Evolutionary conservation across 306 rosid species (phyloP), one percentile per base, ranked within the genome.

Genomic region (Heteromeles arbutifolia): DNA sequence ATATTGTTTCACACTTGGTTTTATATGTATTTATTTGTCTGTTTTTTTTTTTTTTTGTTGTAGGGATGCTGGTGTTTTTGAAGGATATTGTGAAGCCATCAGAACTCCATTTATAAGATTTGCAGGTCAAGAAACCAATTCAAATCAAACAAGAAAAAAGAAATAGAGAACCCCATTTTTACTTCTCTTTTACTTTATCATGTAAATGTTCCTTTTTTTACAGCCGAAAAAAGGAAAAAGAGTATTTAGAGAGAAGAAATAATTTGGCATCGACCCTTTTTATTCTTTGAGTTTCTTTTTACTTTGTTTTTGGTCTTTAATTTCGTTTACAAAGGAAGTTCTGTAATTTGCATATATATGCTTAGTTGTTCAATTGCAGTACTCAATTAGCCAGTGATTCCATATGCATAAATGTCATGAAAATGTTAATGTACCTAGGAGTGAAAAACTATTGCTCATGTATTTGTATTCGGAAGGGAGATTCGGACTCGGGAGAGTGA

Each of bases 1-100:
- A 48, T 17, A 12, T 15, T 48, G 53, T 48, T 48, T 48, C 53
- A 1, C 53, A 5, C 19, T 14, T 45, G 53, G 18, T 14, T 26
- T 31, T 50, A 31, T 34, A 10, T 11, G 56, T 41, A 13, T 43
- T 29, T 39, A 26, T 48, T 3, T 32, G 7, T 19, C 11, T 48
- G 66, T 31, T 63, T 5, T 78, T 70, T 73, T 82, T 26, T 26
- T 37, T 63, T 8, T 80, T 69, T 74, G 80, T 5, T 32, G 77
- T 79, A 88, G 90, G 82, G 78, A 3, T 86, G 82, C 63, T 84
- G 85, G 72, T 88, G 93, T 77, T 83, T 76, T 66, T 81, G 82
- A 82, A 67, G 82, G 53, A 67, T 21, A n/a, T 29, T 5, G 41
- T 31, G 79, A 31, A 67, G 52, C 44, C 52, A 11, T 9, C 22